Base-by-base conservation (phyloP, 371 early-diverging fungal genomes). In the Apophysomyces variabilis region DNA sequence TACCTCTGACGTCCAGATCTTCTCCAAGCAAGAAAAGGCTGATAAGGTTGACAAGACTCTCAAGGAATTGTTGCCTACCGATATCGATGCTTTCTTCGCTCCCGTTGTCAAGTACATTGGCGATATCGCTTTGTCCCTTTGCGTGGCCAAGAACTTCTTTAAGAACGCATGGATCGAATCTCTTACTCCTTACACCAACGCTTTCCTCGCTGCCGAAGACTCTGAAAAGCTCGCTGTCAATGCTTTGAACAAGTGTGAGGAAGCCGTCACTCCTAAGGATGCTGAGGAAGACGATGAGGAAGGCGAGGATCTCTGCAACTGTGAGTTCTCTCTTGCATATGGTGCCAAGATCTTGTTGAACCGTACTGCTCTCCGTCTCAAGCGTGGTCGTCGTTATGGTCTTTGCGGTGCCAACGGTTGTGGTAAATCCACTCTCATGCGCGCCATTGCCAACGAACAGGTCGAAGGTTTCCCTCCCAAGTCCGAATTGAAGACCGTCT, bases 381-480 rank as follows among this genome's bases (percentile, higher is more conserved):
- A 87, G 76, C 85, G 90, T 65, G 94, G 94, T 65, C 87, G 86
- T 68, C 88, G 91, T 56, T 94, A 94, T 79, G 94, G 92, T 66
- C 81, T 94, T 38, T 92, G 92, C 79, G 94, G 94, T 61, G 85
- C 84, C 57, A 96, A 94, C 79, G 96, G 95, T 56, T 87, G 91
- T 68, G 96, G 96, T 69, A 96, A 96, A 72, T 88, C 92, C 36
- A 95, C 96, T 43, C 78, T 96, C 41, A 89, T 96, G 90, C 87
- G 92, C 60, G 87, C 95, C 46, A 90, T 96, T 66, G 82, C 92
- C 37, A 71, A 85, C 63, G 90, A 88, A 37, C 86, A 91, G 71
- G 83, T 92, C 36, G 92, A 91, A 61, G 90, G 90, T 45, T 93
- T 94, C 85, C 93, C 93, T 62, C 83, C 87, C 60, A 75, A 80